Evolutionary conservation across 139 green algal genomes (phyloP).

Genomic region (Tetraselmis striata): DNA sequence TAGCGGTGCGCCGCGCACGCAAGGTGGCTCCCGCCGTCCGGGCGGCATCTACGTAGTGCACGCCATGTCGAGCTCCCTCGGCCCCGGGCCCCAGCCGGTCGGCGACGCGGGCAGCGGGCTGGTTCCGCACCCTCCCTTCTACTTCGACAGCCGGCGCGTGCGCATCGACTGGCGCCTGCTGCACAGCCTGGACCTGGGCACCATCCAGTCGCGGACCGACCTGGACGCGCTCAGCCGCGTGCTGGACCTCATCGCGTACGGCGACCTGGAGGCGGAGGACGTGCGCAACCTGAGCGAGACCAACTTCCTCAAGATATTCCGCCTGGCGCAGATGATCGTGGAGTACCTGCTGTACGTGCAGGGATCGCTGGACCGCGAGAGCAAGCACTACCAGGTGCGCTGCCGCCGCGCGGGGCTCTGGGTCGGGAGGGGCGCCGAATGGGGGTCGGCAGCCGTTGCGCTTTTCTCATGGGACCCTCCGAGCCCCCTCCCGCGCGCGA

Average conservation of each 20-base stretch:
- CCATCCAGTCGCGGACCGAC: slow-evolving; percentile 45
- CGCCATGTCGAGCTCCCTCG: too few species aligned
- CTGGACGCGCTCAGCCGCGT: slow-evolving; percentile 57
- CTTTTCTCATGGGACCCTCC: too few species aligned
- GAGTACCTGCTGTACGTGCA: slow-evolving; percentile 81
- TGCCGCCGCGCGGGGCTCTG: too few species aligned
- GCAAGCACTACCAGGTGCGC: slow-evolving; percentile 12
- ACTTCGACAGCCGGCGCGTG: slow-evolving; percentile 33
- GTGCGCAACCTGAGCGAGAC: slow-evolving; percentile 50
- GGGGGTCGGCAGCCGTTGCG: too few species aligned
- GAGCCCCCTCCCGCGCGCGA: neutral
- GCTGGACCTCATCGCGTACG: slow-evolving; percentile 45
- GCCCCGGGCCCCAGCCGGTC: too few species aligned
- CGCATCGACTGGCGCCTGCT: slow-evolving; percentile 63
- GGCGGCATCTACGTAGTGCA: too few species aligned
- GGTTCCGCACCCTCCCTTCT: slow-evolving; percentile 31
- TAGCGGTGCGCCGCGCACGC: too few species aligned
- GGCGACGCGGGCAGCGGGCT: neutral
- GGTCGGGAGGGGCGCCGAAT: too few species aligned
- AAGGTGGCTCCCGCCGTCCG: too few species aligned
- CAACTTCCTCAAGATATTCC: slow-evolving; percentile 60
- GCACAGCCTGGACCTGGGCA: slow-evolving; percentile 40
- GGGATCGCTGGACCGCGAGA: slow-evolving; percentile 41
- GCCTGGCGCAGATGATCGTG: slow-evolving; percentile 63
- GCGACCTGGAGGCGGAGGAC: slow-evolving; percentile 65